phyloP scores from a whole-genome alignment of 257 asterid genomes.

The Solanum paucissectum region DNA sequence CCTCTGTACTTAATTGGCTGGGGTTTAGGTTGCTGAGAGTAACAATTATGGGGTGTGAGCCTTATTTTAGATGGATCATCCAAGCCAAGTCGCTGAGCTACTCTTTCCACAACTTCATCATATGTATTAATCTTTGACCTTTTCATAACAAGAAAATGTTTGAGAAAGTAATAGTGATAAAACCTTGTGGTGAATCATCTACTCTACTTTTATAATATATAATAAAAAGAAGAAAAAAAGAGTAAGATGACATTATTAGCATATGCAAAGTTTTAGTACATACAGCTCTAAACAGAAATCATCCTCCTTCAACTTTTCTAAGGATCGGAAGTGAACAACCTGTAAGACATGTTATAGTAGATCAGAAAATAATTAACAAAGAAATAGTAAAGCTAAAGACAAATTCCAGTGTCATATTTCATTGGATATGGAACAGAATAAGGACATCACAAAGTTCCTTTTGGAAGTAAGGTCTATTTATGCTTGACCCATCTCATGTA shows the following conservation, averaged over 20 bases:
- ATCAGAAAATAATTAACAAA: background rate
- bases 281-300: constrained; percentile 84
- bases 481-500: background rate
- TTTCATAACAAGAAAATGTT: constrained; percentile 4
- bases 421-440: background rate
- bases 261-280: constrained; percentile 22
- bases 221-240: background rate
- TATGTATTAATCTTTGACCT: constrained; percentile 84
- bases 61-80: constrained; percentile 90
- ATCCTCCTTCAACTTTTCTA: constrained; percentile 87
- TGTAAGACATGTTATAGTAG: constrained; percentile 16
- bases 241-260: background rate
- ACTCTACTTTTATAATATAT: background rate
- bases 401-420: background rate
- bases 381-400: background rate
- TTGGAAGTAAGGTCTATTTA: background rate
- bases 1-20: constrained; percentile 73
- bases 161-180: background rate
- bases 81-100: constrained; percentile 73
- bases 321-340: constrained; percentile 83
- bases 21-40: constrained; percentile 97
- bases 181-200: background rate
- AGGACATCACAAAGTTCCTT: background rate
- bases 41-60: constrained; percentile 96
- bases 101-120: constrained; percentile 91